Evolutionary conservation across 2,329 filamentous ascomycete genomes (phyloP).

Genomic region (Colletotrichum noveboracense): DNA sequence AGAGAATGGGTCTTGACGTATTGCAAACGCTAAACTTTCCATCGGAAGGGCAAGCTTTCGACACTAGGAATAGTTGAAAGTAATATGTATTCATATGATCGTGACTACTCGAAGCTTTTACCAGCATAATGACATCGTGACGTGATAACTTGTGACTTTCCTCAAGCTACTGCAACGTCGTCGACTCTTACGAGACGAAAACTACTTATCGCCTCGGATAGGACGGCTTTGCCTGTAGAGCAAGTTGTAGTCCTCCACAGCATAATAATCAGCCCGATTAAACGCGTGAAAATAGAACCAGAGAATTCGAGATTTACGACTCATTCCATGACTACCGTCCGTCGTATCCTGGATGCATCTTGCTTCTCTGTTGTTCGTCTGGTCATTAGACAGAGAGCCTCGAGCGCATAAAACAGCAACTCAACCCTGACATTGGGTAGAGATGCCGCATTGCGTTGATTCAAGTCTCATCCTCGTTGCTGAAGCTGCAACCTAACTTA

Average conservation of each 20-base stretch:
- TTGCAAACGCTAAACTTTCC: too few relatives aligned
- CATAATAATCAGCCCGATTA: fast-evolving
- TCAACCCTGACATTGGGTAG: neutral
- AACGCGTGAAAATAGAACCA: fast-evolving
- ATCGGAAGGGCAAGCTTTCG: too few relatives aligned
- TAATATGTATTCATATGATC: too few relatives aligned
- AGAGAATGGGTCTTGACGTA: too few relatives aligned
- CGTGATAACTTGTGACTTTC: too few relatives aligned
- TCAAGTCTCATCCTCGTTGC: neutral
- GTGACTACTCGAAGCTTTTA: too few relatives aligned
- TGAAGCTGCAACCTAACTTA: fast-evolving
- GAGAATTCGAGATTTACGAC: neutral
- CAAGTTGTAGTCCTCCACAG: too few relatives aligned
- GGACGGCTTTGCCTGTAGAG: too few relatives aligned
- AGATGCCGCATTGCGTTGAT: fast-evolving
- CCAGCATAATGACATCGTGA: too few relatives aligned
- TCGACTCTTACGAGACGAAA: fast-evolving
- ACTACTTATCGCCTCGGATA: too few relatives aligned
- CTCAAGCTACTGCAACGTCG: too few relatives aligned
- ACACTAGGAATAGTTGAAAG: too few relatives aligned
- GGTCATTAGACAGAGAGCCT: fast-evolving
- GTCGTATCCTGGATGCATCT: fast-evolving
- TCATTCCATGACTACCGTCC: fast-evolving
- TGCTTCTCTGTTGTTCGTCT: neutral
- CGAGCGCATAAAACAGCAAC: neutral